phyloP scores from a whole-genome alignment of 768 basidiomycete species.

The Cubamyces lactineus region DNA sequence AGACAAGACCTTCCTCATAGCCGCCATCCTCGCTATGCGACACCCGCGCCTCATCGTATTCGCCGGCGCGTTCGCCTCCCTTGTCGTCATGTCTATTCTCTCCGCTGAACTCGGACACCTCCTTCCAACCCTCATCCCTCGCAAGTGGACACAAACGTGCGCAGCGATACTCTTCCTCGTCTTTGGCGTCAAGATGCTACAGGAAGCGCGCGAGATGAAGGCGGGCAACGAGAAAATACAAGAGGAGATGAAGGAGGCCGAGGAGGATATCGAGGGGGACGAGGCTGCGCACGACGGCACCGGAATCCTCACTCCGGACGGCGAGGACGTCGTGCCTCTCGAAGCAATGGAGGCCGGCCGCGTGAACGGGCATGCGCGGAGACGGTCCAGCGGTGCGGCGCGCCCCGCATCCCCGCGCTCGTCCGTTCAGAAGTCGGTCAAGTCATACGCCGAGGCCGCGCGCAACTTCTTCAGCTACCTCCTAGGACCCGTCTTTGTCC shows the following conservation, averaged over 20 bases:
- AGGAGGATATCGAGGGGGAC: constrained; percentile 91
- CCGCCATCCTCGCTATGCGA: constrained; percentile 91
- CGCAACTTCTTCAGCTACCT: constrained; percentile 83
- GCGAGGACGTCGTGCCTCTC: constrained; percentile 58
- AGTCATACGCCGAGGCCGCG: constrained; percentile 57
- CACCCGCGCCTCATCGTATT: constrained; percentile 89
- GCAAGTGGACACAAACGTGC: constrained; percentile 49
- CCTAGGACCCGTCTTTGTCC: constrained; percentile 92
- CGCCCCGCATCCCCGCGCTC: constrained; percentile 25
- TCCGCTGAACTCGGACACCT: constrained; percentile 93
- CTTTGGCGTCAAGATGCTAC: constrained; percentile 88
- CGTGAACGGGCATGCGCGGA: constrained; percentile 17
- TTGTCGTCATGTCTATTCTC: constrained; percentile 91
- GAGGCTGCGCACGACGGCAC: constrained; percentile 55
- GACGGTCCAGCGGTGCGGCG: constrained; percentile 18
- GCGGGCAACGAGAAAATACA: constrained; percentile 78
- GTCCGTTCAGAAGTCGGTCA: constrained; percentile 20
- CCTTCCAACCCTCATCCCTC: constrained; percentile 82
- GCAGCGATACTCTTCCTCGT: constrained; percentile 86
- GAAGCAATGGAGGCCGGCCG: constrained; percentile 78
- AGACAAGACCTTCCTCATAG: constrained; percentile 91
- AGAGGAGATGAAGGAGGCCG: constrained; percentile 96
- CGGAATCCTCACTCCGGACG: constrained; percentile 36
- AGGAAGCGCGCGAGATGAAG: constrained; percentile 83
- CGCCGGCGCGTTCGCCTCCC: constrained; percentile 82